Evolutionary conservation across 305 asterid species (phyloP), one percentile per base, ranked within the genome.

Genomic region (Ruellia speciosa): DNA sequence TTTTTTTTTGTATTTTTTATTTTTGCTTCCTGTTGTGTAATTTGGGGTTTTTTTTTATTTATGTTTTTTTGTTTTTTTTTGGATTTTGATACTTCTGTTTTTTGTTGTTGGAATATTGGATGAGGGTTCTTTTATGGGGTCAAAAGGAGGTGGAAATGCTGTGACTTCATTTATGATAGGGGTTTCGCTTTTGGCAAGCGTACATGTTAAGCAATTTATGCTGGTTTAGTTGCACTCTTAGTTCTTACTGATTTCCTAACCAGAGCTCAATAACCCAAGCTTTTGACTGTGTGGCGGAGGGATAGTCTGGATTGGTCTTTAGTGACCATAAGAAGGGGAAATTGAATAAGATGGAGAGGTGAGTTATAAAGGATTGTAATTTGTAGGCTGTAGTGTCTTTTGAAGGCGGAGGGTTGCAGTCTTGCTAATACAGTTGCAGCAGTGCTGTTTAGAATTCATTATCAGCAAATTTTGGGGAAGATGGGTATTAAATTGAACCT

Each of bases 151-250:
- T 54, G 69, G 60, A 62, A 72, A 70, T 73, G 81, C 65, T 66
- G 81, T 70, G 93, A 71, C 64, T 73, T 72, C 75, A 83, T 81
- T 80, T 70, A 80, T 74, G 79, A n/a, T 24, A 24, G 31, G 52
- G 75, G 65, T 61, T 56, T 59, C 76, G 75, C 81, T 78, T 85
- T 73, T 31, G 56, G 77, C 58, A 81, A 80, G 73, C 96, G 94
- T 90, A 83, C 77, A 58, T 69, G 77, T 79, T 88, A 90, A 87
- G 95, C 89, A 79, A 87, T 76, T 77, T 56, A 51, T 45, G 15
- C 47, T 72, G 71, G 64, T 79, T 71, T 62, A 48, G 59, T 67
- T 34, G 60, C 66, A 13, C 47, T 68, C 31, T 24, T 24, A 24
- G 31, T 24, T 77, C 54, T 66, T 67, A 40, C 69, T 77, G 74